Evolutionary conservation across 2,329 filamentous ascomycete genomes (phyloP), one percentile per base, ranked within the genome.

Genomic region (Aspergillus sp.): DNA sequence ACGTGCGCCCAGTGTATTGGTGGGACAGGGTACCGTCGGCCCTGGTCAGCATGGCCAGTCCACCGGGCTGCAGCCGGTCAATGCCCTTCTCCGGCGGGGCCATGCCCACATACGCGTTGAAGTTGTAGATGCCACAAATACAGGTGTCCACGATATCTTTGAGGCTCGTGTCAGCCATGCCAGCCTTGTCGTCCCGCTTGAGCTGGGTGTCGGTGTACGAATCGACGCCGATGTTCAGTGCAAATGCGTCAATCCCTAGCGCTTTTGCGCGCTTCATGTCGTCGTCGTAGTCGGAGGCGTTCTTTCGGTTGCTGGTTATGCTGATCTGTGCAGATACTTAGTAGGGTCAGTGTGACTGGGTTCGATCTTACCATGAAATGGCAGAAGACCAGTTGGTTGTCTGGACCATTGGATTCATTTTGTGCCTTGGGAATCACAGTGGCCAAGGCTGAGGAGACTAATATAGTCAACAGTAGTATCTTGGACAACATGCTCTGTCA

Each of bases 31-130:
- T 1, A 59, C 65, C 17, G 56, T 61, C 56, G 71, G 52, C 4
- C 69, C 68, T 40, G 3, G 58, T 45, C 52, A 72, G 51, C 52
- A 58, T 54, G 3, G 60, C 52, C 32, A 65, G 49, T 13, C 71
- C 75, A 36, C 60, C 67, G 2, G 70, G 60, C 45, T 65, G 64
- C 1, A 77, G 69, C 45, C 65, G 59, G 50, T 77, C 74, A 26
- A 70, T 56, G 3, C 53, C 55, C 17, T 54, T 30, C 46, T 61
- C 61, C 13, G 64, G 59, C 20, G 79, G 78, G 3, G 82, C 66
- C 1, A 72, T 77, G 13, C 80, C 80, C 0, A 81, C 78, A 54
- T 79, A 82, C 13, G 78, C 74, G 52, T 83, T 83, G 69, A 78
- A 82, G 66, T 82, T 82, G 70, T 82, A 82, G 45, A 82, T 69